Evolutionary conservation across 2,329 filamentous ascomycete species (phyloP), one percentile per base, ranked within the genome.

Genomic region (Sporothrix pseudoabietina): DNA sequence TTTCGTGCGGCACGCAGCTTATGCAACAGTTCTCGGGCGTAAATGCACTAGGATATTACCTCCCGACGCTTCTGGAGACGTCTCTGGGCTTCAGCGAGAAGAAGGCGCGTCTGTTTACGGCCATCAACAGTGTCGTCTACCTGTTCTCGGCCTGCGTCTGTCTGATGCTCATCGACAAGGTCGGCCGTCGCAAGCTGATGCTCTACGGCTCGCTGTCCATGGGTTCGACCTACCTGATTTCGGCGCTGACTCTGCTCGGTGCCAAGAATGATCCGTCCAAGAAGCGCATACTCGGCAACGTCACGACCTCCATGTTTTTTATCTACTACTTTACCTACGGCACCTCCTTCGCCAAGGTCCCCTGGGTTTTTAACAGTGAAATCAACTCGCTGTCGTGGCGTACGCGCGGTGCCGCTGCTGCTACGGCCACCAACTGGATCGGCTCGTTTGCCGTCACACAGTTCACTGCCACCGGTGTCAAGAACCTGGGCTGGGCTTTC

Each of bases 51-150:
- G 82, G 70, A 3, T 84, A 84, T 74, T 84, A 84, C 72, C 80
- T 90, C 0, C 87, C 88, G 0, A 88, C 86, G 0, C 82, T 90
- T 0, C 78, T 90, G 1, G 87, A 87, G 71, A 78, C 86, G 63
- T 87, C 83, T 7, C 87, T 90, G 8, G 87, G 87, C 0, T 83
- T 89, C 35, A 79, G 79, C 41, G 82, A 88, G 73, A 82, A 82
- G 55, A 83, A 85, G 77, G 84, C 86, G 2, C 83, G 88, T 4
- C 79, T 90, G 0, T 81, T 90, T 22, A 85, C 88, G 1, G 88
- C 86, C 1, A 85, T 86, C 73, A 90, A 77, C 70, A 80, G 80
- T 57, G 84, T 82, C 0, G 75, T 83, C 5, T 84, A 84, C 66
- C 77, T 83, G 0, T 73, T 78, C 0, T 78, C 80, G 0, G 82